Conservation (phyloP, 2,329 filamentous ascomycete species). For the Aspergillus floridensis region DNA sequence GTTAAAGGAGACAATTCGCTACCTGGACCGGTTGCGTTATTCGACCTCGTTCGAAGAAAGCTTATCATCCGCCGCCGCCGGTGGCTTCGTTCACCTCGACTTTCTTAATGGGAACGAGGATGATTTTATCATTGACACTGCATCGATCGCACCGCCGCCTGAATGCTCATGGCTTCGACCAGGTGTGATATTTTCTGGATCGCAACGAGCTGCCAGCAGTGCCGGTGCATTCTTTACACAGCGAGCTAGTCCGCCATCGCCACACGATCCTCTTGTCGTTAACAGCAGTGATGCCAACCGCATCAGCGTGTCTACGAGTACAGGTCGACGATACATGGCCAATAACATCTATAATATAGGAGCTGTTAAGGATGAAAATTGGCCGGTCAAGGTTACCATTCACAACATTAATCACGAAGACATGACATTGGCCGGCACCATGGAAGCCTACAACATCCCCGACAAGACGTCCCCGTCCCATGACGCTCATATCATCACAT, state of each 20-base stretch:
- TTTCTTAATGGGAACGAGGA: constrained; percentile 52
- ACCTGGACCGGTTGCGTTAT: constrained; percentile 58
- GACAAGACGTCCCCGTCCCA: constrained; percentile 46
- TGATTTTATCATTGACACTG: constrained; percentile 59
- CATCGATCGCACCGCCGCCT: constrained; percentile 50
- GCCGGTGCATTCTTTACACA: constrained; percentile 30
- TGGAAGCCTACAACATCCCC: constrained; percentile 69
- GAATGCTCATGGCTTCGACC: constrained; percentile 62
- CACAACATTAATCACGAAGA: constrained; percentile 59
- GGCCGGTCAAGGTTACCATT: constrained; percentile 67
- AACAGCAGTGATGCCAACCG: constrained; percentile 34
- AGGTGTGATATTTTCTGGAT: constrained; percentile 60
- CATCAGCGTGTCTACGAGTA: constrained; percentile 38
- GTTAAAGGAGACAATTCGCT: constrained; percentile 60
- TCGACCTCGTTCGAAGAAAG: constrained; percentile 55
- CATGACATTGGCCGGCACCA: constrained; percentile 65
- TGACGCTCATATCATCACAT: constrained; percentile 59
- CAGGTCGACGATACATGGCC: constrained; percentile 37
- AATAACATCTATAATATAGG: constrained; percentile 25
- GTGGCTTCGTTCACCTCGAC: constrained; percentile 53
- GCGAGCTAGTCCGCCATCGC: constrained; percentile 27
- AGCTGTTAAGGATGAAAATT: constrained; percentile 53
- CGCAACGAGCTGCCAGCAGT: constrained; percentile 54
- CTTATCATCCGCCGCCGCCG: constrained; percentile 52
- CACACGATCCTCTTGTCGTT: constrained; percentile 35